Base-by-base conservation (phyloP, 805 yeast genomes). In the Jamesozyma piceae region DNA sequence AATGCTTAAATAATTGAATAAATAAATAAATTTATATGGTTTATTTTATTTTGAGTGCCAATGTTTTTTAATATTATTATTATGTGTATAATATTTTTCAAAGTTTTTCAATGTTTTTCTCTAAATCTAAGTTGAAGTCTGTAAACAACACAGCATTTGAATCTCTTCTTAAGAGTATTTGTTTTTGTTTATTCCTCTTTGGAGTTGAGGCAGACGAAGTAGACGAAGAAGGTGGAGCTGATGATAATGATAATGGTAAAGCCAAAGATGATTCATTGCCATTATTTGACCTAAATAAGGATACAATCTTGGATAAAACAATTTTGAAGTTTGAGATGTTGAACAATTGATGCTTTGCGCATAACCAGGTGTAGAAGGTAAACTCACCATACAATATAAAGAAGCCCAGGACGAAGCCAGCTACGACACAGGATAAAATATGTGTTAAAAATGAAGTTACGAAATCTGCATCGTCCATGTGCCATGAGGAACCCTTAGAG, bases 401-500 rank as follows among this genome's bases (percentile, higher is more conserved):
- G 24, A 65, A 64, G 3, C 79, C 88, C 27, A 80, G 53, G 9
- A 74, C 42, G 49, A 82, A 78, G 0, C 95, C 95, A 9, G 74
- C 75, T 33, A 82, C 54, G 2, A 86, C 84, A 22, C 87, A 80
- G 29, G 80, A 62, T 8, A 77, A 70, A 49, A 88, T 75, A 63
- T 88, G 95, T 47, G 75, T 71, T 18, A 83, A 83, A 63, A 87
- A 66, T 11, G 75, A 66, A 55, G 82, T 78, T 62, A 88, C 75
- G 58, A 84, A 75, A 42, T 77, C 71, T 13, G 95, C 95, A 62
- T 88, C 97, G 50, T 78, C 85, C 55, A 78, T 64, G 63, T 88
- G 97, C 97, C 97, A 88, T 19, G 94, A 82, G 0, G 94, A 83
- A 35, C 97, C 97, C 44, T 77, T 74, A 2, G 85, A 69, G 40